Conservation (phyloP, 805 yeast species). For the Ogataea pini region DNA sequence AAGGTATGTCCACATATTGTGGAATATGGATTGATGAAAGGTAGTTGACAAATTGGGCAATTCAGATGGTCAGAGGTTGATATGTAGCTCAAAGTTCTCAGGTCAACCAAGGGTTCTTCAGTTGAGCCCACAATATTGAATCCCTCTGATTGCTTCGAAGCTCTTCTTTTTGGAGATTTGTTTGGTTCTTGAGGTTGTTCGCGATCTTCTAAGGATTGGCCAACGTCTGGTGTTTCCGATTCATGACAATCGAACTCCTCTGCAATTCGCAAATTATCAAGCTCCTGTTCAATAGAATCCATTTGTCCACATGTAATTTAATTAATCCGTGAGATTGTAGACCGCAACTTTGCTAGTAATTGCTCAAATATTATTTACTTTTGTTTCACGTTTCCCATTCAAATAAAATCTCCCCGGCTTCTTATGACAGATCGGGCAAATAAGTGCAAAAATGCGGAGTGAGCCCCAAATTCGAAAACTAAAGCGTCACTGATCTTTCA, state of each 20-base stretch:
- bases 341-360: too few species aligned
- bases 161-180: background rate
- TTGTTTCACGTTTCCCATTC: background rate
- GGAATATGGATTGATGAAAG: conserved; percentile 59
- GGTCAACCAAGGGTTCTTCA: conserved; percentile 24
- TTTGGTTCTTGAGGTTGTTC: background rate
- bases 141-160: conserved; percentile 8
- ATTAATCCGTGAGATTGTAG: too few species aligned
- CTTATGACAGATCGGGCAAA: conserved; percentile 6
- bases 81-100: conserved; percentile 28
- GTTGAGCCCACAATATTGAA: conserved; percentile 12
- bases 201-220: conserved; percentile 3
- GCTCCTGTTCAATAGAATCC: conserved; percentile 4
- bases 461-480: background rate
- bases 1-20: conserved; percentile 72
- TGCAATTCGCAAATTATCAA: conserved; percentile 6
- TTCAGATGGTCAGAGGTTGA: conserved; percentile 34
- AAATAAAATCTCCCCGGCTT: conserved; percentile 4
- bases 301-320: background rate
- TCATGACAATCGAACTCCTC: conserved; percentile 6
- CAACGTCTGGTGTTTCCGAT: conserved; percentile 7
- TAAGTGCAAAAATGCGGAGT: background rate
- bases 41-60: conserved; percentile 71
- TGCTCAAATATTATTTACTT: background rate
- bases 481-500: too few species aligned